Conservation (phyloP, 768 basidiomycete species). For the Pisolithus sp. region DNA sequence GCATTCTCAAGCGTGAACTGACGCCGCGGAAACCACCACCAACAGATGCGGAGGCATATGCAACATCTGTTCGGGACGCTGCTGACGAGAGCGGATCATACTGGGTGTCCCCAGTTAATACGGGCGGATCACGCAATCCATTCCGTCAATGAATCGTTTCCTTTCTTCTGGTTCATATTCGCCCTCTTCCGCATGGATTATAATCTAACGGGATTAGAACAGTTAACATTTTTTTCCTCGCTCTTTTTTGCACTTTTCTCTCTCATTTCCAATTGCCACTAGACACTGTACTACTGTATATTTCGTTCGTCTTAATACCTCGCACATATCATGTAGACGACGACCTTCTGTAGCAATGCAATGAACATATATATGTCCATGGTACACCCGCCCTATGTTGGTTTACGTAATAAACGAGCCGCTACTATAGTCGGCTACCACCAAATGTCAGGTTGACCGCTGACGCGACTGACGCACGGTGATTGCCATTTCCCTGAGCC, state of each 20-base stretch:
- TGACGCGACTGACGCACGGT: neutral
- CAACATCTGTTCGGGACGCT: slow-evolving; percentile 38
- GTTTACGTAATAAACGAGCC: neutral
- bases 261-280: slow-evolving; percentile 12
- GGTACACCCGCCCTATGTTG: neutral
- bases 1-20: slow-evolving; percentile 19
- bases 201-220: neutral
- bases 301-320: slow-evolving; percentile 11
- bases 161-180: slow-evolving; percentile 6
- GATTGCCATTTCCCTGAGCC: neutral
- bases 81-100: slow-evolving; percentile 32
- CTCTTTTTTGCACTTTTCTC: slow-evolving; percentile 6
- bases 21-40: slow-evolving; percentile 23
- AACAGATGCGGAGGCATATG: slow-evolving; percentile 60
- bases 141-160: slow-evolving; percentile 36
- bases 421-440: neutral
- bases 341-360: neutral
- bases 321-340: slow-evolving; percentile 6
- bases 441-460: neutral
- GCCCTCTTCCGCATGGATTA: neutral
- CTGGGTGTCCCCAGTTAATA: slow-evolving; percentile 37
- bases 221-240: neutral
- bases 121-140: slow-evolving; percentile 48
- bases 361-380: neutral
- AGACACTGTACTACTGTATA: slow-evolving; percentile 4